Evolutionary conservation across 148 eudicot species (phyloP).

Genomic region (Hydrangea macrophylla): DNA sequence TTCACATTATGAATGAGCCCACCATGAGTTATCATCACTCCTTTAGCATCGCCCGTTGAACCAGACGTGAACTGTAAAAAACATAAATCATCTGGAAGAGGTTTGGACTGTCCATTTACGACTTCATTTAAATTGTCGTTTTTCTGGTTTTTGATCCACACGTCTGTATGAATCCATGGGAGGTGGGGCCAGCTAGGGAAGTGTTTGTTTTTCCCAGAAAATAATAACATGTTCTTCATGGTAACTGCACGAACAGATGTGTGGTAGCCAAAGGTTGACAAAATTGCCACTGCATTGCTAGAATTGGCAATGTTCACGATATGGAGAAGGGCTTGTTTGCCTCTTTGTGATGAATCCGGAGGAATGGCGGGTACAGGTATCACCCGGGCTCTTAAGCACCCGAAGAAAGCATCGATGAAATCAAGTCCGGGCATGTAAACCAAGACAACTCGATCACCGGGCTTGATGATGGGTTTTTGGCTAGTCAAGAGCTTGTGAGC

Average conservation of each 20-base stretch:
- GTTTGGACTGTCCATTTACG: not conserved
- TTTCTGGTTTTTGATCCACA: not conserved
- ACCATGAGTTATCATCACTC: conserved; percentile 1
- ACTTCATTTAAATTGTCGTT: not conserved
- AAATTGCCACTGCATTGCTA: not conserved
- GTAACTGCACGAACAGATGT: not conserved
- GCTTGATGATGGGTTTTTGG: not conserved
- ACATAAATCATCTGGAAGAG: not conserved
- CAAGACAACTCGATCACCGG: not conserved
- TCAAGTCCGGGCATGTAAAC: not conserved
- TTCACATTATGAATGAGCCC: conserved; percentile 2
- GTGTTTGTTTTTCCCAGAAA: not conserved
- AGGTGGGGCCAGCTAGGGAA: not conserved
- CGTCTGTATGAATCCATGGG: not conserved
- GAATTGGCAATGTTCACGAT: not conserved
- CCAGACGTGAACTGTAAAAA: not conserved
- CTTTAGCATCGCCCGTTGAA: not conserved
- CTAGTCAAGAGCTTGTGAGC: not conserved
- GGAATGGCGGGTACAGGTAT: not conserved
- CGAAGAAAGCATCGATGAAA: not conserved
- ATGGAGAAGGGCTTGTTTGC: not conserved
- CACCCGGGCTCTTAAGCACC: not conserved
- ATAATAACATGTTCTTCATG: not conserved
- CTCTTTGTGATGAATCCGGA: not conserved
- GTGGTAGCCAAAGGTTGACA: not conserved